phyloP scores from a whole-genome alignment of 805 yeast species.

The Kockiozyma suomiensis region DNA sequence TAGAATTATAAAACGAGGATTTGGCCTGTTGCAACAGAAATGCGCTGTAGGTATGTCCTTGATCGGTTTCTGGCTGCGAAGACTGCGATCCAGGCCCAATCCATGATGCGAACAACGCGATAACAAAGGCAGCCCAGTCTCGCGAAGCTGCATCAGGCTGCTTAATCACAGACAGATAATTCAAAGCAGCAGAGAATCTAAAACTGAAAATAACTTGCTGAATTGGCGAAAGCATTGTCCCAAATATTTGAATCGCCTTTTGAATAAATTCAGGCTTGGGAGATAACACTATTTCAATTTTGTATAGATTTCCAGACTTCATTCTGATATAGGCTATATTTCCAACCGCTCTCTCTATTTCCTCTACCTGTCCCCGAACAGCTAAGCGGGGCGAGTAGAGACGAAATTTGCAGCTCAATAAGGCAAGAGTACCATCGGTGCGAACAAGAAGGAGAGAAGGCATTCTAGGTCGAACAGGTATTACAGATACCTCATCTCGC shows the following conservation, averaged over 20 bases:
- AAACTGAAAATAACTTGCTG: constrained; percentile 13
- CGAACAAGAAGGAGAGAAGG: constrained; percentile 19
- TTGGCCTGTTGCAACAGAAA: background rate
- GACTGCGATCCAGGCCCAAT: constrained; percentile 18
- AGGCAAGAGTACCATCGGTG: constrained; percentile 38
- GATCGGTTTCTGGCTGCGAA: background rate
- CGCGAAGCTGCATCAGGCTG: background rate
- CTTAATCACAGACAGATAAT: background rate
- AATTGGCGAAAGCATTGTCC: constrained; percentile 9
- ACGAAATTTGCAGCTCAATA: constrained; percentile 63
- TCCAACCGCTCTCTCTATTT: background rate
- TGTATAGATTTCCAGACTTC: background rate
- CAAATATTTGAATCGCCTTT: constrained; percentile 4
- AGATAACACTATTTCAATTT: constrained; percentile 3
- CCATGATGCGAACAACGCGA: constrained; percentile 31
- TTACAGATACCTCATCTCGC: constrained; percentile 33
- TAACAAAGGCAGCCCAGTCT: constrained; percentile 32
- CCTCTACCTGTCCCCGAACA: background rate
- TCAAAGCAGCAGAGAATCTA: constrained; percentile 17
- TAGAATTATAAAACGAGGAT: background rate
- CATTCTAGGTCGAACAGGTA: background rate
- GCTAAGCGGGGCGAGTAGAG: constrained; percentile 44
- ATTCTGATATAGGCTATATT: constrained; percentile 5
- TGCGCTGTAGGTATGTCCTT: background rate
- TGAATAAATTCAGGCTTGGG: constrained; percentile 10